Base-by-base conservation (phyloP, 2,329 filamentous ascomycete genomes). In the Arthrobotrys iridis region DNA sequence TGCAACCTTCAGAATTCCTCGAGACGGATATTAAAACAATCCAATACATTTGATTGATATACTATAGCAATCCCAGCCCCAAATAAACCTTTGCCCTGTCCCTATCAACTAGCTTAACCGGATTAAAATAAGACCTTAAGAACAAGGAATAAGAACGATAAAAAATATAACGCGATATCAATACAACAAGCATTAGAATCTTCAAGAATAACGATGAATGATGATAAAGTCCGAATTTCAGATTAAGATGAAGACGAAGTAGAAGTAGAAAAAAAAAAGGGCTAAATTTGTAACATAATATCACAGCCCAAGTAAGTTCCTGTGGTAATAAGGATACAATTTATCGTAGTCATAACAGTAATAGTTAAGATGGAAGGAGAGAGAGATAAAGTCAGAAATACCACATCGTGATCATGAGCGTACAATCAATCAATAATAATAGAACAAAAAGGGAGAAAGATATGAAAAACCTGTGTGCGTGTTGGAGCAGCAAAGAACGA, bases 321-420 rank as follows among this genome's bases (percentile, higher is more conserved):
- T 70, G 33, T 57, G 46, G 15, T 11, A 52, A 33, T 55, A 55
- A 55, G 30, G 30, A 55, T 37, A 55, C 37, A 37, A 52, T 11
- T 11, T 33, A 20, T 30, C 28, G 22, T 46, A 46, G 35, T 22
- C 18, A 43, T 43, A 43, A 18, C 8, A 43, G 40, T 43, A 10
- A 43, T 22, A 43, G 18, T n/a, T n/a, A 43, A 22, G 18, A 62
- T n/a, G 15, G 18, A 55, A 28, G 40, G 20, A 45, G n/a, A 57
- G 33, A 60, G 10, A 30, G 15, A 46, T 35, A 13, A 68, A 46
- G 24, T n/a, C 18, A 26, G 30, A 57, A 58, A 62, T 40, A 62
- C 57, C 55, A 70, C 48, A n/a, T 71, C 66, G 22, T 63, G 43
- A 71, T 62, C 65, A 41, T 70, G 57, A 70, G 45, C 55, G 55